Evolutionary conservation across 352 stramenopile genomes (phyloP), one percentile per base, ranked within the genome.

Genomic region (Phytophthora chlamydospora): DNA sequence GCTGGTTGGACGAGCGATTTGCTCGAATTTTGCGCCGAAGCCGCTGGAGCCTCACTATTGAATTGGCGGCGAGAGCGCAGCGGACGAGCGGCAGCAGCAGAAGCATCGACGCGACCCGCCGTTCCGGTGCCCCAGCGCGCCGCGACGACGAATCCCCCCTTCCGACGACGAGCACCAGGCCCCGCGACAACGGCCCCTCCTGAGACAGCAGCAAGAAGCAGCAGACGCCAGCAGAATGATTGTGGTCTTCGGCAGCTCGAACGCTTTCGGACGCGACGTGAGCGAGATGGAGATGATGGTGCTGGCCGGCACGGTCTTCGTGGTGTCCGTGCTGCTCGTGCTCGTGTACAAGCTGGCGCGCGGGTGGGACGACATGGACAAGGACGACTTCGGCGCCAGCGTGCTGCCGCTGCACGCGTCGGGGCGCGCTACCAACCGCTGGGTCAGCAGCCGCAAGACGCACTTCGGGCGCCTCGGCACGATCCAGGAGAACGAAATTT

Each of bases 311-410:
- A 91, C 82, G 6, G 76, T 91, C 34, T 91, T 91, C 50, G 78
- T 91, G 42, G 71, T 89, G 16, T 91, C 82, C 17, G 71, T 91
- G 69, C 66, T 91, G 19, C 70, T 91, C 31, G 82, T 84, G 54
- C 61, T 91, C 27, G 80, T 91, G 29, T 91, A 88, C 75, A 91
- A 91, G 65, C 68, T 89, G 36, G 78, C 82, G 44, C 82, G 80
- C 53, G 82, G 78, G 7, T 91, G 78, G 74, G 82, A 91, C 39
- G 79, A 83, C 54, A 41, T 70, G 45, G 69, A 83, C 49, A 80
- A 89, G 46, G 57, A 75, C 48, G 58, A 70, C 24, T 71, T 71
- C 27, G 64, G 63, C 60, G 62, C 49, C 62, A 68, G 71, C 49
- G 46, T 86, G 10, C 56, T 88, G 24, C 77, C 75, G 36, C 42